Conservation (phyloP, 2,329 filamentous ascomycete species). For the Stromatinia cepivora region DNA sequence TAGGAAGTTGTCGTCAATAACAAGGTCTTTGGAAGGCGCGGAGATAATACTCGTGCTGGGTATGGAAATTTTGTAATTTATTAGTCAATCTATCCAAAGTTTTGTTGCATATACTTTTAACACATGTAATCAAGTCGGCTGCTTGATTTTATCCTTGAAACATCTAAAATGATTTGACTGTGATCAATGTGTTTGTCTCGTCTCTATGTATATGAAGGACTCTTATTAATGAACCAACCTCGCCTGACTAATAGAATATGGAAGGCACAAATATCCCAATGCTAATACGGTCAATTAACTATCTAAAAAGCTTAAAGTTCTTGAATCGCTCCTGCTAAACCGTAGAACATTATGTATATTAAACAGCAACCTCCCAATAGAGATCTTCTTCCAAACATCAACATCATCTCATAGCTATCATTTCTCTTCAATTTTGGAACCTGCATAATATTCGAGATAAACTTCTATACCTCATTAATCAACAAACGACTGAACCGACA, state of each 20-base stretch:
- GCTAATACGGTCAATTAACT: not conserved
- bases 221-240: too few species aligned
- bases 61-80: not conserved
- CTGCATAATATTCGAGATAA: not conserved
- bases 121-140: not conserved
- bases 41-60: not conserved
- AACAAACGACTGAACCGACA: not conserved
- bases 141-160: fast-evolving
- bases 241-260: not conserved
- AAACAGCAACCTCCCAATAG: not conserved
- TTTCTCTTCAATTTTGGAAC: not conserved
- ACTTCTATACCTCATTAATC: not conserved
- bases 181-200: not conserved
- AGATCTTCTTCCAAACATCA: not conserved
- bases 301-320: not conserved
- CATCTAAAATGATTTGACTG: too few species aligned
- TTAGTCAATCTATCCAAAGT: not conserved
- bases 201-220: too few species aligned
- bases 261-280: not conserved
- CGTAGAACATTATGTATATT: not conserved
- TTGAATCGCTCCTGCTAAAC: not conserved
- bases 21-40: too few species aligned
- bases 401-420: not conserved
- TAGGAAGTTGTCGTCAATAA: not conserved
- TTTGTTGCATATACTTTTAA: not conserved